Base-by-base conservation (phyloP, 106 monocot genomes). In the Platanthera zijinensis region DNA sequence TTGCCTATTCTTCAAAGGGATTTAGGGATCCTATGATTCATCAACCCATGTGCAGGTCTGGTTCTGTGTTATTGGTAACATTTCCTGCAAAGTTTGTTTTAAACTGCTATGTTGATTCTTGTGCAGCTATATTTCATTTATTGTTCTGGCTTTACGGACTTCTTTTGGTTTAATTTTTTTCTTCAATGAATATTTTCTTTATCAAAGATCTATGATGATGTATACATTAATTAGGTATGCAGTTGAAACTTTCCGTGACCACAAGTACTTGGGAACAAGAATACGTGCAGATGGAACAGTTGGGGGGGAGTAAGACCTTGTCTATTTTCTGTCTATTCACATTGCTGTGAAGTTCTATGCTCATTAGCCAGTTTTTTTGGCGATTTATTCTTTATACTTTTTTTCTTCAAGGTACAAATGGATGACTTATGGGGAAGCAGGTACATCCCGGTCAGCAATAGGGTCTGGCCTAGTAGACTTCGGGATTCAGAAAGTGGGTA, bases 401-500 rank as follows among this genome's bases (percentile, higher is more conserved):
- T 73, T 17, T 52, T 13, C 51, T 51, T 48, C 75, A 82, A 99
- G 99, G 79, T 99, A 99, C 80, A 99, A 88, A 81, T 99, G 99
- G 99, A 88, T 90, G 89, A 94, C 99, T 70, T 99, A 90, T 84
- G 92, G 94, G 68, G 99, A 99, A 88, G 85, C 78, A 77, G 84
- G 92, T 79, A 90, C 92, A 8, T 82, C 82, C 3, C 63, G 99
- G 11, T 78, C 92, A 80, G 91, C 94, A 10, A 83, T 99, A 84
- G 99, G 99, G 71, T 99, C 99, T 73, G 92, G 92, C 49, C 82
- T 99, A 67, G 25, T 94, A 61, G 84, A 83, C 69, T 84, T 88
- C 80, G 89, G 84, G 51, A 89, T 99, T 75, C 81, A 90, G 45
- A 90, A 92, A 85, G 99, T 99, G 71, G 75, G 92, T 82, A 8